Percentiles rank a stretch among this genome's conserved stretches.
These are phyloP conservation scores for Coprinellus micaceus DNA, from an alignment of 768 basidiomycete genomes.

Conservation along the genomic window DNA sequence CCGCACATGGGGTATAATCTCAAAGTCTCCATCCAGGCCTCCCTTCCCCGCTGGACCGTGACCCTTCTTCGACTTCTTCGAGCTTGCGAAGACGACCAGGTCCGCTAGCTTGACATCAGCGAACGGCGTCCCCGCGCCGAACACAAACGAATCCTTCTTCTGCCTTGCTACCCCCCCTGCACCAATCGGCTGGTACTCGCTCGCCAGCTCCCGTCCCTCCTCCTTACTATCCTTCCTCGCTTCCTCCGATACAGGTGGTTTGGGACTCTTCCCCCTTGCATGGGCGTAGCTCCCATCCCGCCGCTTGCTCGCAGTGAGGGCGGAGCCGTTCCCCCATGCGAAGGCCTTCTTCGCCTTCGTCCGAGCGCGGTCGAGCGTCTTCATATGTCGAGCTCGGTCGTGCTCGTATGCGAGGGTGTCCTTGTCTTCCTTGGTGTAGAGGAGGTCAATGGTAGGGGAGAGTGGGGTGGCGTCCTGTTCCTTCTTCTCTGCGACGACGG, in stretches of 20 bases:
- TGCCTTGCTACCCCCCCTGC: background rate
- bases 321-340: background rate
- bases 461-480: background rate
- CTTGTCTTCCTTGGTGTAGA: constrained; percentile 8
- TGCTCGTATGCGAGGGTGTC: constrained; percentile 14
- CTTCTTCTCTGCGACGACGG: background rate
- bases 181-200: background rate
- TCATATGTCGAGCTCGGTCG: constrained; percentile 15
- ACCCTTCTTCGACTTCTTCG: background rate
- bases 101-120: constrained; percentile 16
- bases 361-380: constrained; percentile 15
- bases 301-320: constrained; percentile 3
- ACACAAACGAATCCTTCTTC: constrained; percentile 4
- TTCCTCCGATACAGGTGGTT: constrained; percentile 6
- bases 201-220: constrained; percentile 12
- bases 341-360: constrained; percentile 15
- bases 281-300: background rate
- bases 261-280: constrained; percentile 5
- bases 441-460: constrained; percentile 8
- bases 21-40: constrained; percentile 13
- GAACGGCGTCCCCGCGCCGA: constrained; percentile 1
- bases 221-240: constrained; percentile 5
- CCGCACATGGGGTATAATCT: constrained; percentile 15
- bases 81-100: constrained; percentile 1
- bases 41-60: background rate